A percentile compares a stretch with the other conserved stretches of the same genome.
Conservation (phyloP, 805 yeast genomes). For the Ogataea henricii region DNA sequence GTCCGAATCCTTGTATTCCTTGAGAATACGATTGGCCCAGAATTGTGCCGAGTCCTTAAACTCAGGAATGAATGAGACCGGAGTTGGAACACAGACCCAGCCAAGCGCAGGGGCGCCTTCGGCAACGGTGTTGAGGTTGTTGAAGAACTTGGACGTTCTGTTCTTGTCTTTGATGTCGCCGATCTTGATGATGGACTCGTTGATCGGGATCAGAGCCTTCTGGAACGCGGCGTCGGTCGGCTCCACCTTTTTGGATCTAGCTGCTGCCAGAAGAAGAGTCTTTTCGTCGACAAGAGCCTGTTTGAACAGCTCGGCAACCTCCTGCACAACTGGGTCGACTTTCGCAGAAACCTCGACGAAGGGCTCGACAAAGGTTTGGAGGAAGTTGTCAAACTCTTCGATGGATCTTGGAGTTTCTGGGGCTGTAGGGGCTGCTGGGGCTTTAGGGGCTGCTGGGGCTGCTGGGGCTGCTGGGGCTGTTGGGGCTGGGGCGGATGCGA, state of each 20-base stretch:
- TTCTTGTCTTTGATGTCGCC: conserved; percentile 71
- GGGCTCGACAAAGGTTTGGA: conserved; percentile 57
- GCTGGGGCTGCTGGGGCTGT: conserved; percentile 16
- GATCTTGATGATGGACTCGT: conserved; percentile 57
- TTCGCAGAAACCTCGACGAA: conserved; percentile 54
- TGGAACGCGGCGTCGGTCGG: conserved; percentile 52
- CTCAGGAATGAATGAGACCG: conserved; percentile 75
- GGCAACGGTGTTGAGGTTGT: conserved; percentile 78
- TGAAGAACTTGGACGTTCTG: conserved; percentile 62
- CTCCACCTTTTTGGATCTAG: conserved; percentile 66
- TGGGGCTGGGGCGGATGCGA: conserved; percentile 16
- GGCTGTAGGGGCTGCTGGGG: conserved; percentile 18
- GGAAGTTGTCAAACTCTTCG: conserved; percentile 54
- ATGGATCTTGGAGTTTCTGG: conserved; percentile 43
- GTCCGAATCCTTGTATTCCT: conserved; percentile 77
- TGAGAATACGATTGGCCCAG: conserved; percentile 89
- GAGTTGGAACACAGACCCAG: conserved; percentile 82
- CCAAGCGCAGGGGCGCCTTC: conserved; percentile 91
- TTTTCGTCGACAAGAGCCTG: conserved; percentile 61
- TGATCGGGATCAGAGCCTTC: conserved; percentile 68
- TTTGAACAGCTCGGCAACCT: conserved; percentile 51
- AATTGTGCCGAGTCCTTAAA: conserved; percentile 90
- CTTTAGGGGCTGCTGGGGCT: conserved; percentile 20
- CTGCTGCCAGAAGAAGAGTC: conserved; percentile 59
- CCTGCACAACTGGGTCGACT: conserved; percentile 58